A percentile compares a stretch with the other conserved stretches of the same genome.
These are phyloP conservation scores for Breviolum minutum DNA, from an alignment of 73 alveolate genomes.

Conservation along the genomic window DNA sequence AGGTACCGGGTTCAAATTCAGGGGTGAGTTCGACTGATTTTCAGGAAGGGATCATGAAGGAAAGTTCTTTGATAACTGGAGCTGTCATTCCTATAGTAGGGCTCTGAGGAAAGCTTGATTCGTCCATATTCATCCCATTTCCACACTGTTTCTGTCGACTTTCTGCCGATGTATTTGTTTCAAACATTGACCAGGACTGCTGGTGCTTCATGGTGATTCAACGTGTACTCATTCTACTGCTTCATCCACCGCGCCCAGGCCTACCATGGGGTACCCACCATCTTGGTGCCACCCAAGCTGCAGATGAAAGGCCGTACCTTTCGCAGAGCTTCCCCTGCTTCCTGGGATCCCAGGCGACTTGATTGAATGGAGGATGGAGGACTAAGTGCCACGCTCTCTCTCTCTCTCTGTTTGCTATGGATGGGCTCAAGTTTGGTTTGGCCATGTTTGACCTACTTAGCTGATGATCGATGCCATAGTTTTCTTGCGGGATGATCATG, in stretches of 20 bases:
- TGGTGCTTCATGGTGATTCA: no score
- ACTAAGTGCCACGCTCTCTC: no score
- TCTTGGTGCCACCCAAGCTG: conserved; percentile 62
- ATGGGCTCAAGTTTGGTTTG: no score
- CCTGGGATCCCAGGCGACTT: conserved; percentile 42
- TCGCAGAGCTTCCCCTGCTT: conserved; percentile 17
- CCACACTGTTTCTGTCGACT: background rate
- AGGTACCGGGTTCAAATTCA: background rate
- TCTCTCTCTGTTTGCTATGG: no score
- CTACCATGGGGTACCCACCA: conserved; percentile 64
- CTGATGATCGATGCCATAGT: no score
- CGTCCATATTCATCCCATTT: background rate
- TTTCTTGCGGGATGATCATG: background rate
- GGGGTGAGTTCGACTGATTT: no score
- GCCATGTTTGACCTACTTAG: no score
- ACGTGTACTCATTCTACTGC: background rate
- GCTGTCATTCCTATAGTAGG: background rate
- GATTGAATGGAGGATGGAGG: background rate
- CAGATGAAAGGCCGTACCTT: conserved; percentile 42
- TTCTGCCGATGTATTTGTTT: no score
- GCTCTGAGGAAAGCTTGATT: background rate
- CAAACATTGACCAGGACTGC: no score
- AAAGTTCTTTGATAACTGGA: background rate
- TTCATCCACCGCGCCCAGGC: background rate
- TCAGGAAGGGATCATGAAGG: no score